These are phyloP conservation scores for Gynandropsis gynandra DNA, from an alignment of 345 rosid genomes.

Conservation along the genomic window DNA sequence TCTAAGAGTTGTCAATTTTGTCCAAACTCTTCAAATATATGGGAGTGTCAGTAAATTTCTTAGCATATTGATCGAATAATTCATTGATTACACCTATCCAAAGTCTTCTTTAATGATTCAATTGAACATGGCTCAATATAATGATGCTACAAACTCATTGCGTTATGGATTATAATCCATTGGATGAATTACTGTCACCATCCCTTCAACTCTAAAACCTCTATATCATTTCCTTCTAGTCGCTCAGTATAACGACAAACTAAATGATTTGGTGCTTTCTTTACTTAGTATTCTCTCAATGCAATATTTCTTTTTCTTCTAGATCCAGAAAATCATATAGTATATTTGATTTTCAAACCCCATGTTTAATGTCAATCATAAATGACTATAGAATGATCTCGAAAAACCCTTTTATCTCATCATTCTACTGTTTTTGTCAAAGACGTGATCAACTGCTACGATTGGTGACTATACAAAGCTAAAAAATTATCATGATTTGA, in stretches of 20 bases:
- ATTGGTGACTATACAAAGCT: too few species aligned
- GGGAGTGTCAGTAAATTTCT: conserved; percentile 1
- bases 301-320: too few species aligned
- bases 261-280: conserved; percentile 21
- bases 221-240: conserved; percentile 1
- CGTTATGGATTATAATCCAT: background rate
- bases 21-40: too few species aligned
- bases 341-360: too few species aligned
- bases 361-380: too few species aligned
- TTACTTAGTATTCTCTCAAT: conserved; percentile 7
- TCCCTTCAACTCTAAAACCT: conserved; percentile 19
- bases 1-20: too few species aligned
- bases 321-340: too few species aligned
- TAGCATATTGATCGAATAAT: background rate
- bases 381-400: too few species aligned
- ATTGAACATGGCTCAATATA: background rate
- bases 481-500: too few species aligned
- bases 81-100: conserved; percentile 8
- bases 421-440: too few species aligned
- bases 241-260: conserved; percentile 11
- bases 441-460: too few species aligned
- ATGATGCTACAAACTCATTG: conserved; percentile 23
- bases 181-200: conserved; percentile 7
- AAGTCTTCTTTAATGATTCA: background rate
- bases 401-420: too few species aligned